Evolutionary conservation across 2,329 filamentous ascomycete species (phyloP).

Genomic region (Penicillium sp.): DNA sequence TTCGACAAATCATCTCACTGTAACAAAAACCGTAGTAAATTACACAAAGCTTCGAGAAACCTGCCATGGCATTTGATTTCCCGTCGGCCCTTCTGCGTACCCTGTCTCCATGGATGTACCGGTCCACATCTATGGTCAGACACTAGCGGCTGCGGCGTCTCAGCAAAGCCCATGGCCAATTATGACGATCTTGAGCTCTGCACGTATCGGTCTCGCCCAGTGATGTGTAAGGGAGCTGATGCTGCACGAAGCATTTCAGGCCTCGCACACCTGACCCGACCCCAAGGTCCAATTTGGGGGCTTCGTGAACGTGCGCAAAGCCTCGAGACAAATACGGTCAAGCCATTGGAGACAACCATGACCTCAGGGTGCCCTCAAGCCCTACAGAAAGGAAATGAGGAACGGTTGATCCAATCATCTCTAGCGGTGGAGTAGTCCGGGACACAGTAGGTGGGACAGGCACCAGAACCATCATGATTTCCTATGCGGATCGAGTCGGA

Average conservation of each 20-base stretch:
- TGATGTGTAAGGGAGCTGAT: background rate
- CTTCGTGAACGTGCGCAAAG: background rate
- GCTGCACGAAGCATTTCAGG: background rate
- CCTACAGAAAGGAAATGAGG: slow-evolving; percentile 6
- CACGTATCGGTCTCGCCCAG: slow-evolving; percentile 1
- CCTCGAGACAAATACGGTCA: background rate
- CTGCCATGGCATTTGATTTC: background rate
- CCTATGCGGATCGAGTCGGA: slow-evolving; percentile 30
- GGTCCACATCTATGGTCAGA: slow-evolving; percentile 4
- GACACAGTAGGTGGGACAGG: slow-evolving; percentile 32
- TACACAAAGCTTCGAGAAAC: background rate
- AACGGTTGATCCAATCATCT: slow-evolving; percentile 18
- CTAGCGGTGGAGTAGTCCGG: slow-evolving; percentile 22
- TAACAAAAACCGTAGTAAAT: background rate
- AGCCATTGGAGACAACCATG: background rate
- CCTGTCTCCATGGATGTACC: background rate
- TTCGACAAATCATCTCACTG: background rate
- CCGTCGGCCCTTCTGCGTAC: background rate
- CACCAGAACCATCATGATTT: slow-evolving; percentile 27
- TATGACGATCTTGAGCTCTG: background rate
- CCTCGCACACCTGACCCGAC: background rate
- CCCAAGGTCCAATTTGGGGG: background rate
- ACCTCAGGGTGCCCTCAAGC: background rate
- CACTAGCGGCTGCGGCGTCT: slow-evolving; percentile 9
- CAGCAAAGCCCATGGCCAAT: slow-evolving; percentile 2